phyloP scores from a whole-genome alignment of 2,329 filamentous ascomycete species.

The Alternaria sp. region DNA sequence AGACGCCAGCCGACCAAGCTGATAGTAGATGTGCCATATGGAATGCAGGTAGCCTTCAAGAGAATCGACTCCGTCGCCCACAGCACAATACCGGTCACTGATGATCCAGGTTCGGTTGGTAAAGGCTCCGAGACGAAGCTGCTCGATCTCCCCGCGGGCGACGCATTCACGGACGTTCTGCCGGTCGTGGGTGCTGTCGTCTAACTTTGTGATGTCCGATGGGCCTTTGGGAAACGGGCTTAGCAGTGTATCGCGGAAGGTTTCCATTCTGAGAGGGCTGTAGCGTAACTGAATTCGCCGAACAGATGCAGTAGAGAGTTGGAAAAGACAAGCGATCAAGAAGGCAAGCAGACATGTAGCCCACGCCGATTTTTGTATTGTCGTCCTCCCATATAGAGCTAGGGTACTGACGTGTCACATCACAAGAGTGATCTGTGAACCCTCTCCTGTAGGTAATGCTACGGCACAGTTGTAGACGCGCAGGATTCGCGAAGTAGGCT shows the following conservation, averaged over 20 bases:
- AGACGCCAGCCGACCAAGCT: background rate
- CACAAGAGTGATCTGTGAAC: background rate
- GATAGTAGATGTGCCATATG: slow-evolving; percentile 14
- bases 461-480: background rate
- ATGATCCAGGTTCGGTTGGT: background rate
- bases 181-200: background rate
- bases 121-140: background rate
- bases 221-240: slow-evolving; percentile 5
- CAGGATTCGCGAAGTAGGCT: background rate
- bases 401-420: background rate
- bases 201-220: slow-evolving; percentile 4
- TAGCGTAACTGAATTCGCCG: background rate
- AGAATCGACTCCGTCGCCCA: background rate
- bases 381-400: background rate
- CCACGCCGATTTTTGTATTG: background rate
- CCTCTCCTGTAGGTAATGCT: background rate
- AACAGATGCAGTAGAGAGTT: background rate
- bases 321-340: background rate
- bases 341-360: background rate
- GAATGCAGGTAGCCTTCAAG: slow-evolving; percentile 8
- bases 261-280: background rate
- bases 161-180: background rate
- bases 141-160: background rate
- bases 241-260: slow-evolving; percentile 3
- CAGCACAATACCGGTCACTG: background rate